Evolutionary conservation across 2,329 filamentous ascomycete species (phyloP).

Genomic region (Neofusicoccum kwambonambiense): DNA sequence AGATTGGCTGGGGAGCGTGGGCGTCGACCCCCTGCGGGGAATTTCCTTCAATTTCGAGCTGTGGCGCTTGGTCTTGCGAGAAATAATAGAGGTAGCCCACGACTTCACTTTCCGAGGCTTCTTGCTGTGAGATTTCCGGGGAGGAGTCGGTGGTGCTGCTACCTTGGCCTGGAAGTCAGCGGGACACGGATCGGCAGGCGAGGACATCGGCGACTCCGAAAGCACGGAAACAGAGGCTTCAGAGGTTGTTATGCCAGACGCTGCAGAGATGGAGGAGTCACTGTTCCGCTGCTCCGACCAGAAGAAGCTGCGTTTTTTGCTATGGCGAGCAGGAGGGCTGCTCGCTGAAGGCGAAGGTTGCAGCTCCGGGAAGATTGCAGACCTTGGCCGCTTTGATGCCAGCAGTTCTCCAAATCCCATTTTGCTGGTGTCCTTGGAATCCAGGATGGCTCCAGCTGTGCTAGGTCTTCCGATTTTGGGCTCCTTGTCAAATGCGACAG

Average conservation of each 20-base stretch:
- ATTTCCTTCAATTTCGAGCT: slow-evolving; percentile 45
- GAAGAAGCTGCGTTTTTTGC: slow-evolving; percentile 39
- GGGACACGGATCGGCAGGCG: slow-evolving; percentile 8
- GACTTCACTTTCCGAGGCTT: slow-evolving; percentile 70
- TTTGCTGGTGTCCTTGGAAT: slow-evolving; percentile 36
- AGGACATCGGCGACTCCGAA: slow-evolving; percentile 12
- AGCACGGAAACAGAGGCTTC: slow-evolving; percentile 33
- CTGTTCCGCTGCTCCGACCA: slow-evolving; percentile 52
- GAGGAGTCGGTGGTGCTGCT: neutral
- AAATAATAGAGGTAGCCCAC: slow-evolving; percentile 68
- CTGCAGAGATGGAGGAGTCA: slow-evolving; percentile 33
- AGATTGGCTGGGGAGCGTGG: slow-evolving; percentile 23
- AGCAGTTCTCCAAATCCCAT: slow-evolving; percentile 27
- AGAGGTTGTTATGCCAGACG: slow-evolving; percentile 32
- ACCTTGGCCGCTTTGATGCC: slow-evolving; percentile 37
- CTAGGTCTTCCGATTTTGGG: slow-evolving; percentile 53
- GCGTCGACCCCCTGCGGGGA: slow-evolving; percentile 27
- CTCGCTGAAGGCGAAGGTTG: slow-evolving; percentile 22
- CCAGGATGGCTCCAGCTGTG: slow-evolving; percentile 69
- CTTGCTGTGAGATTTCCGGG: slow-evolving; percentile 14
- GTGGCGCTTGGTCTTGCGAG: slow-evolving; percentile 58
- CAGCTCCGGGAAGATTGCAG: slow-evolving; percentile 30
- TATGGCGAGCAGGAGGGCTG: slow-evolving; percentile 23
- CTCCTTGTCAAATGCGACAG: slow-evolving; percentile 43
- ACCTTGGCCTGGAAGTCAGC: neutral